Base-by-base conservation (phyloP, 305 asterid species). In the Fraxinus latifolia region DNA sequence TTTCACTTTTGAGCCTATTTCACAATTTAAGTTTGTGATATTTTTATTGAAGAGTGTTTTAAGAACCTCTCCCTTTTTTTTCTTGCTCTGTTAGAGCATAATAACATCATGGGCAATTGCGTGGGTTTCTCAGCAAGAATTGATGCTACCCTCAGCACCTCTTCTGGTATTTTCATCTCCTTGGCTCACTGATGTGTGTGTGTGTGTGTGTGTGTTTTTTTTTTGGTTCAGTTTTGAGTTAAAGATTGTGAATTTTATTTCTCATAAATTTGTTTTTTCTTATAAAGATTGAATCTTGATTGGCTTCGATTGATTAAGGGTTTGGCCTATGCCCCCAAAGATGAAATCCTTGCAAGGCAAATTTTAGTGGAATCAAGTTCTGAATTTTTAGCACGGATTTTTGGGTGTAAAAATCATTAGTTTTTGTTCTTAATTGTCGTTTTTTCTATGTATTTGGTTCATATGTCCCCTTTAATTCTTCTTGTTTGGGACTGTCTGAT, bases 41-140 rank as follows among this genome's bases (percentile, higher is more conserved):
- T 36, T 60, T 27, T 76, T 80, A 19, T 82, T 50, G 65, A 47
- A 80, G 68, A 37, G 36, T 67, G 34, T 29, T 67, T 27, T 32
- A 67, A 67, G 74, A 67, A 79, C 19, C 58, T 39, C 58, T 1
- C 19, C 76, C 27, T 78, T 29, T 71, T 62, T 36, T 42, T 32
- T 79, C 75, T 55, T 77, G 74, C 77, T 31, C 34, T 73, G 76
- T 37, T 72, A 11, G 82, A 53, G 74, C 50, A 3, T 47, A 47
- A 14, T 47, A 44, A 55, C 79, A 19, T 82, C 84, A 94, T 94
- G 98, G 98, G 98, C 19, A 92, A 92, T 86, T 94, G 96, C 85
- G 60, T 88, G 33, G 93, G 91, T 86, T 91, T 96, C 44, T 85
- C 98, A 1, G 95, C 97, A 7, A 92, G 90, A 91, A 92, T 94